Conservation (phyloP, 768 basidiomycete genomes). For the Amanita inopinata region DNA sequence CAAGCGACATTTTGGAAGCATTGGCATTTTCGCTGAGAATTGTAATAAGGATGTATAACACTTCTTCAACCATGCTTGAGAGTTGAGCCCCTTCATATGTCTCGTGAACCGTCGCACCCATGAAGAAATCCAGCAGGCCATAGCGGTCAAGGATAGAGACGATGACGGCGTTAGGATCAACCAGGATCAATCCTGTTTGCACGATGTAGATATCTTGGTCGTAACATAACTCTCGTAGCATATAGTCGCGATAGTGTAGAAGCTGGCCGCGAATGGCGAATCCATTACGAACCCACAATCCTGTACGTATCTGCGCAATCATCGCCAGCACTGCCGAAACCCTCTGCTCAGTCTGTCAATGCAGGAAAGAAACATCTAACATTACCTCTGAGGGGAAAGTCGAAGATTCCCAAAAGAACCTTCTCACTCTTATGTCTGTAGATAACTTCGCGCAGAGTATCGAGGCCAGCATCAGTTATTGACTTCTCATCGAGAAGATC, state of each 20-base stretch:
- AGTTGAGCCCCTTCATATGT: slow-evolving; percentile 43
- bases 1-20: slow-evolving; percentile 57
- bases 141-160: slow-evolving; percentile 88
- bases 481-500: slow-evolving; percentile 50
- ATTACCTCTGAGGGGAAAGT: slow-evolving; percentile 84
- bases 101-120: slow-evolving; percentile 26
- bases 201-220: slow-evolving; percentile 91
- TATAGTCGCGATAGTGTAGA: slow-evolving; percentile 92
- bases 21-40: slow-evolving; percentile 76
- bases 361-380: slow-evolving; percentile 6
- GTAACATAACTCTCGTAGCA: slow-evolving; percentile 91
- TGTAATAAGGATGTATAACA: slow-evolving; percentile 79
- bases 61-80: slow-evolving; percentile 84
- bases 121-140: slow-evolving; percentile 72
- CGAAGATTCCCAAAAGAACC: slow-evolving; percentile 67
- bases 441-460: slow-evolving; percentile 52
- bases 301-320: slow-evolving; percentile 91
- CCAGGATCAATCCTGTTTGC: slow-evolving; percentile 71
- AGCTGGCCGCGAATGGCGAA: slow-evolving; percentile 92
- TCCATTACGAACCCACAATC: slow-evolving; percentile 96
- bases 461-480: slow-evolving; percentile 40
- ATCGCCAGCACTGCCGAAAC: slow-evolving; percentile 62
- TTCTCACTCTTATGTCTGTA: slow-evolving; percentile 53
- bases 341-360: not conserved
- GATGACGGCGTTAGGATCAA: slow-evolving; percentile 72